Evolutionary conservation across 306 rosid genomes (phyloP), one percentile per base, ranked within the genome.

Genomic region (Canavalia gladiata): DNA sequence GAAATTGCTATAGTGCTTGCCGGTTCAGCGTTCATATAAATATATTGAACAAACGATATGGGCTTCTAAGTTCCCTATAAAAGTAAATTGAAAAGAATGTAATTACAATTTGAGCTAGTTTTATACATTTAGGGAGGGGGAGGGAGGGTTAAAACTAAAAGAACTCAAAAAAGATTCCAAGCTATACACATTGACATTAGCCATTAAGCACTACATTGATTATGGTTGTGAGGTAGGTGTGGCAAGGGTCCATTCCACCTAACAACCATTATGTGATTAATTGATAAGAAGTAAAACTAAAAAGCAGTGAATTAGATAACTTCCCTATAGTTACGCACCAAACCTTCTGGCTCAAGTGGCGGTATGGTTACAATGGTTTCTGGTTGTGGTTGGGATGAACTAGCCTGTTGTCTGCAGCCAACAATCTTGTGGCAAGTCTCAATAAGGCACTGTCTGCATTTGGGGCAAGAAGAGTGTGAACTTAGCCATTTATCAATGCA

Each of bases 401-500:
- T 86, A 62, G 79, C 65, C 55, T 78, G 93, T 31, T 65, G 81
- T 45, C 41, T 49, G 81, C 79, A 81, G 10, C 90, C 95, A 12
- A 87, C 89, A 63, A 95, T 95, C 82, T 95, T 95, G 7, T 90
- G 87, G 54, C 94, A 93, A 0, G 96, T 95, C 51, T 86, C 94
- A 12, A 95, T 84, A 2, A 95, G 89, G 86, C 93, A 89, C 39
- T 91, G 96, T 54, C 99, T 84, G 65, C 99, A 95, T 76, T 89
- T 95, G 7, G 99, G 99, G 87, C 99, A 95, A 2, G 99, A 95
- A 0, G 98, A 93, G 78, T 95, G 98, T 0, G 96, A 91, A 50
- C 89, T 86, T 0, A 95, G 85, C 99, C 99, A 95, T 68, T 90
- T 93, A 68, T 91, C 99, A 50, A 95, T 93, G 84, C 99, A 95